Conservation (phyloP, 2,329 filamentous ascomycete species). For the Fusarium domesticum region DNA sequence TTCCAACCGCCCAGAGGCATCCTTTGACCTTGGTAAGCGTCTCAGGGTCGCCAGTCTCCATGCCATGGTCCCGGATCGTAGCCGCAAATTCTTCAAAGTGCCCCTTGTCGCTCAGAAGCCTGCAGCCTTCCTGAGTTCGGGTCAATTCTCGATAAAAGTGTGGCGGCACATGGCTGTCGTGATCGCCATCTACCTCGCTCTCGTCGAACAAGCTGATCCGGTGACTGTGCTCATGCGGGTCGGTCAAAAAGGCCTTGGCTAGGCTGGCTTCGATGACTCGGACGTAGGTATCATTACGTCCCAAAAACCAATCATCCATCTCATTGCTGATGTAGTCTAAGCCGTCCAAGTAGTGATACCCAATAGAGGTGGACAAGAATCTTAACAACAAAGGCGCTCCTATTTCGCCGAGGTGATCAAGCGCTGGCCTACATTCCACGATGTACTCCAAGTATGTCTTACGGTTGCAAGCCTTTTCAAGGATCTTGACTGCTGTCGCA, state of each 20-base stretch:
- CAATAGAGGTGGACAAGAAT: conserved; percentile 92
- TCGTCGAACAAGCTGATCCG: conserved; percentile 59
- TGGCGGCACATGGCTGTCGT: conserved; percentile 76
- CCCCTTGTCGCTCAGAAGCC: conserved; percentile 83
- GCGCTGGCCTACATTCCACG: conserved; percentile 88
- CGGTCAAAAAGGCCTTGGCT: conserved; percentile 75
- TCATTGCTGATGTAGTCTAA: conserved; percentile 98
- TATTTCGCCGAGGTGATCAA: conserved; percentile 95
- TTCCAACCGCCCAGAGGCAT: conserved; percentile 95
- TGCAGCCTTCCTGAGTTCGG: conserved; percentile 87
- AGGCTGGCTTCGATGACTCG: conserved; percentile 92
- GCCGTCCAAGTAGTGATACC: conserved; percentile 95
- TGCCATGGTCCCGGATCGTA: conserved; percentile 83
- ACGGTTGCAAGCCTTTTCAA: conserved; percentile 95
- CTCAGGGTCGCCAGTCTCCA: conserved; percentile 81
- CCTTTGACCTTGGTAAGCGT: conserved; percentile 91
- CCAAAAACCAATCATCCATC: conserved; percentile 99
- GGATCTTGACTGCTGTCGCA: conserved; percentile 91
- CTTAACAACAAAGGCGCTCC: conserved; percentile 87
- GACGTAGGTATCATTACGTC: conserved; percentile 95
- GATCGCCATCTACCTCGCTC: conserved; percentile 53
- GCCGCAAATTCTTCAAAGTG: conserved; percentile 92
- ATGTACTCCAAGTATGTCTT: conserved; percentile 91
- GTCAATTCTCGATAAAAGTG: conserved; percentile 97
- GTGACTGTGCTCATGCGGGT: conserved; percentile 55